phyloP scores from a whole-genome alignment of 139 green algal species.

The Chlamydomonas urium region DNA sequence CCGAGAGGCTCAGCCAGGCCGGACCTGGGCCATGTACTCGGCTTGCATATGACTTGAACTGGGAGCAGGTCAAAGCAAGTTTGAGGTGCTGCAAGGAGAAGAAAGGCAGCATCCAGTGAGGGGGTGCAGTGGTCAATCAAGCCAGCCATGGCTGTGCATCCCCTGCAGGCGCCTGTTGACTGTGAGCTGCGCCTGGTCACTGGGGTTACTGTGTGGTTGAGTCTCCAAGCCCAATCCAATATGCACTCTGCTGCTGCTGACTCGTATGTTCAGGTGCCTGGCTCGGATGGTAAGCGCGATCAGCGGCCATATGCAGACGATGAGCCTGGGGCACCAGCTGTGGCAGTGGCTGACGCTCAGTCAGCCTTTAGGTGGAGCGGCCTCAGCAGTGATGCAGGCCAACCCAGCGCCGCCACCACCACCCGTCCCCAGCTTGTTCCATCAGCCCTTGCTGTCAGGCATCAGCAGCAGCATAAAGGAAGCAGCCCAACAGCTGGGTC shows the following conservation, averaged over 20 bases:
- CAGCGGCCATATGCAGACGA: not conserved
- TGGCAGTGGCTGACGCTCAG: not conserved
- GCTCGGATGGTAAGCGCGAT: not conserved
- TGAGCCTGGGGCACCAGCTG: not conserved
- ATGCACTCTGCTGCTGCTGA: not conserved
- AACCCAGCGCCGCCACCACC: not conserved
- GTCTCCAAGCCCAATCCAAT: too few relatives aligned
- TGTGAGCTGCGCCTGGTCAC: too few relatives aligned
- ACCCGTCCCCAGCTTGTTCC: not conserved
- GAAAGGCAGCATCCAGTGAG: too few relatives aligned
- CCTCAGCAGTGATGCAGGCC: not conserved
- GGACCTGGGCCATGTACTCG: too few relatives aligned
- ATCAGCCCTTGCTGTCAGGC: not conserved
- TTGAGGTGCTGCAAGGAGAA: too few relatives aligned
- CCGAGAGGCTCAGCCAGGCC: too few relatives aligned
- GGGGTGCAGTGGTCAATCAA: too few relatives aligned
- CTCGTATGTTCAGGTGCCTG: constrained; percentile 2
- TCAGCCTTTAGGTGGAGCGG: not conserved
- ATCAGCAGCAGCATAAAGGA: not conserved
- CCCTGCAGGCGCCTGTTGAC: too few relatives aligned
- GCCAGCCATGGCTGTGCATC: too few relatives aligned
- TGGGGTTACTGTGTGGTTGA: too few relatives aligned
- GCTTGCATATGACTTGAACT: too few relatives aligned
- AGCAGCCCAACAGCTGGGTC: not conserved
- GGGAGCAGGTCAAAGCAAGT: too few relatives aligned